Percentiles rank a stretch among this genome's conserved stretches.
Conservation (phyloP, 2,329 filamentous ascomycete species). For the Canariomyces notabilis region DNA sequence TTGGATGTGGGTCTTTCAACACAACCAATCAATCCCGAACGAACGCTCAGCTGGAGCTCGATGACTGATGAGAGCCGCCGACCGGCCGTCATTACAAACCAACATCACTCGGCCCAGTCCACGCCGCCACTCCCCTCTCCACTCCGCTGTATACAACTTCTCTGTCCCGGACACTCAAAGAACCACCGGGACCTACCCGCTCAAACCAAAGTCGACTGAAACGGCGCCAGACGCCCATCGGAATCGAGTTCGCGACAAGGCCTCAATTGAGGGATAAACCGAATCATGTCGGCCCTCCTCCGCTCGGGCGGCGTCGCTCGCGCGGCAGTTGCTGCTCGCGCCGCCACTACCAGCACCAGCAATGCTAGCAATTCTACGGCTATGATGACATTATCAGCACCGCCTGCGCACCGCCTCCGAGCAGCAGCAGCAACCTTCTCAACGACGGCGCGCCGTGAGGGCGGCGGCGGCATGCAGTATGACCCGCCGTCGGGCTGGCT, state of each 20-base stretch:
- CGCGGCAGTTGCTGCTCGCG: not conserved
- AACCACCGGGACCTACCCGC: too few relatives aligned
- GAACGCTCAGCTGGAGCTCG: not conserved
- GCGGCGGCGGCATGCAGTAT: constrained; percentile 55
- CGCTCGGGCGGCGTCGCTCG: constrained; percentile 1
- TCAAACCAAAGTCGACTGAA: too few relatives aligned
- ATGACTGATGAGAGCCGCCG: not conserved
- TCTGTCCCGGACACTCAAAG: too few relatives aligned
- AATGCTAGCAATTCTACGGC: too few relatives aligned
- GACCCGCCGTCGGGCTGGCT: constrained; percentile 90
- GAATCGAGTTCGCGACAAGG: too few relatives aligned
- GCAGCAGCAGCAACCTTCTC: constrained; percentile 34
- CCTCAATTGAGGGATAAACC: too few relatives aligned
- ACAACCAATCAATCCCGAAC: not conserved
- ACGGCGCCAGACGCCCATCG: too few relatives aligned
- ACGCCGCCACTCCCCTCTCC: not conserved
- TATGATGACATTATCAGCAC: not conserved
- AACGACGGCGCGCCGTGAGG: constrained; percentile 39
- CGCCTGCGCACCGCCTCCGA: constrained; percentile 1
- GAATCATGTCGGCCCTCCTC: constrained; percentile 14
- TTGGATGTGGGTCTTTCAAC: too few relatives aligned
- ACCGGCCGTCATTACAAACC: not conserved
- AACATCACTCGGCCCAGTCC: not conserved
- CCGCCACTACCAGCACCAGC: not conserved
- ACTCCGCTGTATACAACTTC: too few relatives aligned